Evolutionary conservation across 2,329 filamentous ascomycete genomes (phyloP), one percentile per base, ranked within the genome.

Genomic region (Trichoderma arundinaceum): DNA sequence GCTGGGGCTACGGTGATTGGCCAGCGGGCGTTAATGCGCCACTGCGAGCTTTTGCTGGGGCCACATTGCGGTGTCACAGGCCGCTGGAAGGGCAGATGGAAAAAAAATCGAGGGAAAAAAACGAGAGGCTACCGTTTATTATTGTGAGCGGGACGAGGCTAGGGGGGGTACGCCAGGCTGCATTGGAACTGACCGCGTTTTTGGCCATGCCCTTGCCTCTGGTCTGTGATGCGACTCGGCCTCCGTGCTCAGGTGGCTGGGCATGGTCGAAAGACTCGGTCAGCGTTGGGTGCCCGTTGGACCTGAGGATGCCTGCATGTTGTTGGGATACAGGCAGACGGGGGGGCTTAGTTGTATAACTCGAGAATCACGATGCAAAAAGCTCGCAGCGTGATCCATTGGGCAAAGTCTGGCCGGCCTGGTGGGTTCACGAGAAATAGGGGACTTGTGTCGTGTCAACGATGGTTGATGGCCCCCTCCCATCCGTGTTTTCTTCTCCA

Each of bases 111-210:
- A 38, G 15, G 48, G 28, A 51, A 51, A 15, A 28, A 32, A 22
- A 33, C 33, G 39, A 32, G 49, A 49, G 33, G 52, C 19, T 49
- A 46, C 41, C 51, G 43, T 48, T 43, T 57, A 41, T 58, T 57
- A 57, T 64, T 48, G 53, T 57, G 52, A 57, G 61, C 43, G 52
- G 41, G 61, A 57, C 52, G 41, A 62, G 59, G 59, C 59, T 62
- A 39, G 35, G 46, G 54, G 19, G 6, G 32, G 58, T 17, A 10
- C 22, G 44, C 19, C 15, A 35, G 9, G 8, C 33, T 35, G 38
- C 44, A 43, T 62, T 35, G 38, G 38, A 58, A 51, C 62, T 64
- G 62, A 64, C 62, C 62, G 62, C 62, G 62, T 58, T 58, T 64
- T 64, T 51, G 43, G 52, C 13, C 52, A 56, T 41, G 33, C 22